Evolutionary conservation across 2,329 filamentous ascomycete genomes (phyloP), one percentile per base, ranked within the genome.

Genomic region (Aspergillaceae sp.): DNA sequence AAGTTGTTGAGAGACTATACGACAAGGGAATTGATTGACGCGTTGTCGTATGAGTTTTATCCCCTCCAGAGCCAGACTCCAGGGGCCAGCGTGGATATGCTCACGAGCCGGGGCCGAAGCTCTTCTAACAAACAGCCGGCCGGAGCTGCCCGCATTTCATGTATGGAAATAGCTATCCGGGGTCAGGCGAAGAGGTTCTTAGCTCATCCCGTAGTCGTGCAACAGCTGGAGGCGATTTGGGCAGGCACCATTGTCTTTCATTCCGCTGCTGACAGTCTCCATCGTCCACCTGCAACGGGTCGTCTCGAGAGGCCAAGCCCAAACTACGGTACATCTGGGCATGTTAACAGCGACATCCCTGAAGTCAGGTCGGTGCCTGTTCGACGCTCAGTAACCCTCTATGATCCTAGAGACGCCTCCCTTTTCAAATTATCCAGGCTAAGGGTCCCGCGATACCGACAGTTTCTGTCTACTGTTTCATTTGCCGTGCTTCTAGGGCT

Each of bases 161-260:
- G 90, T 5, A 78, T 96, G 30, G 91, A 96, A 69, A 83, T 97
- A 48, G 90, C 91, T 50, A 96, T 97, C 58, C 82, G 88, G 55
- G 88, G 90, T 19, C 90, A 90, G 51, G 87, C 91, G 26, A 96
- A 97, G 69, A 84, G 88, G 56, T 94, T 96, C 56, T 74, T 97
- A 4, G 86, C 91, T 6, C 90, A 96, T 60, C 90, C 91, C 0
- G 74, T 96, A 3, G 89, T 96, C 0, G 85, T 96, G 6, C 88
- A 94, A 65, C 90, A 96, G 62, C 75, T 97, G n/a, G 89, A 96
- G 66, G 90, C 89, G 40, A 95, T 97, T 51, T 97, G 91, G 91
- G 91, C 88, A 19, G 91, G 91, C 29, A 91, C 86, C 11, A 92
- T 97, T 53, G 89, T 92, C 54, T 96, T 97, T 61, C 89, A 95